Evolutionary conservation across 1,284 basidiomycete species (phyloP).

Genomic region (Erythrobasidium hasegawianum): DNA sequence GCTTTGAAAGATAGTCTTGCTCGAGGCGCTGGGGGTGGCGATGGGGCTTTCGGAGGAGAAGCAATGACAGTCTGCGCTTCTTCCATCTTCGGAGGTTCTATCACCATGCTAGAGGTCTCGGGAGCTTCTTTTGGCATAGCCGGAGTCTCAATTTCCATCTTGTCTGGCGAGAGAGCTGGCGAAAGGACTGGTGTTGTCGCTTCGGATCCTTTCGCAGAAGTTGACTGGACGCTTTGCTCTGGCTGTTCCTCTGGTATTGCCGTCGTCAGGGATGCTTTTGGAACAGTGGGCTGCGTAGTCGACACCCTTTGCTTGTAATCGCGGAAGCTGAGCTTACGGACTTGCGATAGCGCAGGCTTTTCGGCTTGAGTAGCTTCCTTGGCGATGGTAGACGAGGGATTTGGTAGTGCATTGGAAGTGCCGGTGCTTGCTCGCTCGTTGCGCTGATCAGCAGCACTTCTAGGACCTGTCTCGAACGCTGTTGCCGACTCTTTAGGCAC

Average conservation of each 20-base stretch:
- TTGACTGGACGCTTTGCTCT: too few relatives aligned
- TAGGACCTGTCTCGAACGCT: too few relatives aligned
- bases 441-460: too few relatives aligned
- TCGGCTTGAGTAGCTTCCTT: neutral
- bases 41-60: neutral
- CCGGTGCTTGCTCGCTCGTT: too few relatives aligned
- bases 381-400: too few relatives aligned
- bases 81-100: too few relatives aligned
- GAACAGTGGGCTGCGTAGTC: neutral
- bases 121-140: neutral
- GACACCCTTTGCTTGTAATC: conserved; percentile 26
- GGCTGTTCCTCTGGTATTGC: conserved; percentile 9
- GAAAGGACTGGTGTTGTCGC: neutral
- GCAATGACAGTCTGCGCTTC: neutral
- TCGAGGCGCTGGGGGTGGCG: conserved; percentile 9
- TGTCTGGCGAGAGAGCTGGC: neutral
- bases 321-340: conserved; percentile 25
- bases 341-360: neutral
- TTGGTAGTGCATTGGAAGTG: too few relatives aligned
- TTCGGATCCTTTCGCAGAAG: conserved; percentile 1
- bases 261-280: neutral
- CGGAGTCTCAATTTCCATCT: neutral
- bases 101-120: neutral
- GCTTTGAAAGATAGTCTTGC: conserved; percentile 42
- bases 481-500: too few relatives aligned